Conservation (phyloP, 2,329 filamentous ascomycete genomes). For the Hypoxylon sp. region DNA sequence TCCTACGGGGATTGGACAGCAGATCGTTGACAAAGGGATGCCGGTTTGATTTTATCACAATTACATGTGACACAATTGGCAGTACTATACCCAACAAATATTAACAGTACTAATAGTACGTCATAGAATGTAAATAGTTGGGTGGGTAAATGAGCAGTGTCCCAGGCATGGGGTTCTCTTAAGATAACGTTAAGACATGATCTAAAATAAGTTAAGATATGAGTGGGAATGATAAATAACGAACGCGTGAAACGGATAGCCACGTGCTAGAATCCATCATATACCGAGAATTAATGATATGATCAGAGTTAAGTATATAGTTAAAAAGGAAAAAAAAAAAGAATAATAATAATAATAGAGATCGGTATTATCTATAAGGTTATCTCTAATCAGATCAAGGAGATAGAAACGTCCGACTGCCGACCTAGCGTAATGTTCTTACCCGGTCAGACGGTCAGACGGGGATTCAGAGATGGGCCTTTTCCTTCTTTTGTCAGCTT, state of each 20-base stretch:
- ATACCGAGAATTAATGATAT: neutral
- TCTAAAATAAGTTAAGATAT: neutral
- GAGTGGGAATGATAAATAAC: neutral
- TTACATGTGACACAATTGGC: neutral
- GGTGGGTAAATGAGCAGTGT: neutral
- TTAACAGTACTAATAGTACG: neutral
- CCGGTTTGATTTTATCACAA: neutral
- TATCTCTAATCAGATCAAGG: neutral
- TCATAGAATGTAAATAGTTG: neutral
- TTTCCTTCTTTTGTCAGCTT: constrained; percentile 3
- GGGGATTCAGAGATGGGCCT: neutral
- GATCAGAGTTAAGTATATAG: neutral
- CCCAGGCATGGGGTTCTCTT: neutral
- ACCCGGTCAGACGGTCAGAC: neutral
- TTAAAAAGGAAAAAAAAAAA: neutral
- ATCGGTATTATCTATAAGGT: too few species aligned
- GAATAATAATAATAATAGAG: neutral
- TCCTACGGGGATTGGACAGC: neutral
- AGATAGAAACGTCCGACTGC: neutral
- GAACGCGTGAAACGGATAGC: neutral
- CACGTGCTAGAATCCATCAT: neutral
- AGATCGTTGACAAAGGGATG: neutral
- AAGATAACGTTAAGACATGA: neutral
- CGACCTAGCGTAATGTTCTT: neutral
- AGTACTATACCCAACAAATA: neutral